Base-by-base conservation (phyloP, 441 rosid species). In the Brassica hybrid region DNA sequence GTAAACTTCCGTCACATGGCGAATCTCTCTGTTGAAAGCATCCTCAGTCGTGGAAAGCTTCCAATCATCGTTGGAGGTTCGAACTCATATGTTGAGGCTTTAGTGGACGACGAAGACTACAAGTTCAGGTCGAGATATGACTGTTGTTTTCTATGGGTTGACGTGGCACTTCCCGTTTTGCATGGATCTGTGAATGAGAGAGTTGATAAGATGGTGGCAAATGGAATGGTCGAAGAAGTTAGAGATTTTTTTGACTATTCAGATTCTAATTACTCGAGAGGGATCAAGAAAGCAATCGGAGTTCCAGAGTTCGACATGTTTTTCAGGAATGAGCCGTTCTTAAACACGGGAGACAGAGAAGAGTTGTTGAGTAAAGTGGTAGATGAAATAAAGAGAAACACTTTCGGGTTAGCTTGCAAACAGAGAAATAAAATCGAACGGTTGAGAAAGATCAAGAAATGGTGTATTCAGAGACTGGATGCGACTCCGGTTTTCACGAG, bases 221-320 rank as follows among this genome's bases (percentile, higher is more conserved):
- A 52, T 4, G 87, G 87, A 5, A 69, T 83, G 70, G 67, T 84
- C 1, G 76, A 83, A 0, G 83, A 79, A 69, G 83, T 69, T 27
- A 65, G 79, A 59, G 74, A 76, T 2, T 1, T 74, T 21, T 84
- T 82, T 38, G 87, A 89, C 66, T 85, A 86, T 9, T 9, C 73
- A 6, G 65, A 59, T 3, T 80, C 84, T 0, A 84, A 86, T 79
- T 93, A 91, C 65, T 72, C 85, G 0, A 79, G 59, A 48, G 94
- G 96, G n/a, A 83, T 89, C 23, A 76, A 88, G 73, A 86, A 73
- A 58, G 93, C 96, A 0, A 89, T 93, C 19, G 96, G 98, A 36
- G 82, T 93, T 4, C 98, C 92, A 0, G 98, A 93, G 74, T 82
- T 91, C 5, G 89, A 93, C 59, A 23, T 1, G 21, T 85, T 84